phyloP scores from a whole-genome alignment of 192 early-diverging fungal genomes.

The Mortierella alpina region DNA sequence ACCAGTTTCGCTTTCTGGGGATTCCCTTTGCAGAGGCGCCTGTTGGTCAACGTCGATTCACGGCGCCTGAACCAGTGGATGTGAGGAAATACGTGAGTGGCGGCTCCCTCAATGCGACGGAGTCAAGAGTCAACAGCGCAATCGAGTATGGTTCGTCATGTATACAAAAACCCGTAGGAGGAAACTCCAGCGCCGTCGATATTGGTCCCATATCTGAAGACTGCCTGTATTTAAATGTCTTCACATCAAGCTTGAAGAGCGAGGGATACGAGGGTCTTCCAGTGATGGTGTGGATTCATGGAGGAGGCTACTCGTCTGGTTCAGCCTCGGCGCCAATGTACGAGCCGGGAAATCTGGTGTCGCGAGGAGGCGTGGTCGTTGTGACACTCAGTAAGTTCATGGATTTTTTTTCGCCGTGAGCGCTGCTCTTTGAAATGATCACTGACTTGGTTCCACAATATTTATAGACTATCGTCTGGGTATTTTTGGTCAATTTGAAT shows the following conservation, averaged over 20 bases:
- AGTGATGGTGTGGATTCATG: slow-evolving; percentile 44
- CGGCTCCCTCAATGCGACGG: background rate
- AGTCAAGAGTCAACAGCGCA: slow-evolving; percentile 5
- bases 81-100: background rate
- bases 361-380: slow-evolving; percentile 41
- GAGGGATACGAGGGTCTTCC: slow-evolving; percentile 14
- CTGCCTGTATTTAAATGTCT: slow-evolving; percentile 49
- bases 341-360: slow-evolving; percentile 45
- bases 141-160: slow-evolving; percentile 20
- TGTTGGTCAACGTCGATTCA: slow-evolving; percentile 21
- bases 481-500: slow-evolving; percentile 28
- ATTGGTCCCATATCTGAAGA: slow-evolving; percentile 21
- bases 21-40: slow-evolving; percentile 46
- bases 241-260: slow-evolving; percentile 24
- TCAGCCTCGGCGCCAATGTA: slow-evolving; percentile 12
- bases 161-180: background rate
- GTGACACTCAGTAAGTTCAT: slow-evolving; percentile 35
- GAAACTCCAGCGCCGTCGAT: too few species aligned
- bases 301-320: background rate
- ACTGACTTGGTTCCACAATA: too few species aligned
- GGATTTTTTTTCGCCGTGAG: background rate
- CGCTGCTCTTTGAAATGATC: background rate
- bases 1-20: slow-evolving; percentile 43
- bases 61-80: slow-evolving; percentile 5
- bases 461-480: slow-evolving; percentile 30